Evolutionary conservation across 2,329 filamentous ascomycete species (phyloP).

Genomic region (Alternaria rosae): DNA sequence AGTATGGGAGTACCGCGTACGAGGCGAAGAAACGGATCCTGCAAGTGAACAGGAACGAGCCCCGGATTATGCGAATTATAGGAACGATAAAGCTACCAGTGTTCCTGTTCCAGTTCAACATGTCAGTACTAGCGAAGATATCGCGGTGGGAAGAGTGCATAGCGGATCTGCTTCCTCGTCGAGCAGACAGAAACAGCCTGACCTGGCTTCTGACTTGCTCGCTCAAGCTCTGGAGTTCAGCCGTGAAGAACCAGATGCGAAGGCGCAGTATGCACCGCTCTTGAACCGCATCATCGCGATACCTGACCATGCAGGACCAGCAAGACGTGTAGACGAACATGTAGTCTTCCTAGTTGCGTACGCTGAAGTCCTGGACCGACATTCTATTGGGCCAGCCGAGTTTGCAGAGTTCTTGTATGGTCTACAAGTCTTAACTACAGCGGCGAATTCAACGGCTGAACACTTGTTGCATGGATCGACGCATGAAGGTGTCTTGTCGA

Average conservation of each 20-base stretch:
- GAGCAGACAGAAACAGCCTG: not conserved
- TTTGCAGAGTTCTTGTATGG: conserved; percentile 46
- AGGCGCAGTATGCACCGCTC: conserved; percentile 32
- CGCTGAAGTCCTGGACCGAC: conserved; percentile 36
- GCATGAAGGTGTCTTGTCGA: not conserved
- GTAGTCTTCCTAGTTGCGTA: conserved; percentile 41
- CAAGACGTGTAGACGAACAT: conserved; percentile 13
- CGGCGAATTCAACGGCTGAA: conserved; percentile 12
- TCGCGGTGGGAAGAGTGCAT: conserved; percentile 31
- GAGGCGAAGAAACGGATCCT: conserved; percentile 25
- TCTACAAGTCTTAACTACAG: conserved; percentile 37
- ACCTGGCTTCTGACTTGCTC: conserved; percentile 25
- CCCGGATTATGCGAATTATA: conserved; percentile 30
- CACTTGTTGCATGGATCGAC: conserved; percentile 13
- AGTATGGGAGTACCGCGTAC: conserved; percentile 35
- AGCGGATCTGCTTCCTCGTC: not conserved
- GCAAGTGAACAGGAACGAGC: conserved; percentile 28
- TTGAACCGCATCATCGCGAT: conserved; percentile 36
- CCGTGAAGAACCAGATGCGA: conserved; percentile 31
- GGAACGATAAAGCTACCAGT: conserved; percentile 20
- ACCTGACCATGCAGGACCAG: conserved; percentile 24
- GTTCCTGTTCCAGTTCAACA: conserved; percentile 42
- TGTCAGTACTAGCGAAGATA: conserved; percentile 25
- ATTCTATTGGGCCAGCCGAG: conserved; percentile 38
- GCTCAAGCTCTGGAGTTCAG: conserved; percentile 36